A percentile compares a stretch with the other conserved stretches of the same genome.
Conservation (phyloP, 768 basidiomycete species). For the Auriculariales sp. region DNA sequence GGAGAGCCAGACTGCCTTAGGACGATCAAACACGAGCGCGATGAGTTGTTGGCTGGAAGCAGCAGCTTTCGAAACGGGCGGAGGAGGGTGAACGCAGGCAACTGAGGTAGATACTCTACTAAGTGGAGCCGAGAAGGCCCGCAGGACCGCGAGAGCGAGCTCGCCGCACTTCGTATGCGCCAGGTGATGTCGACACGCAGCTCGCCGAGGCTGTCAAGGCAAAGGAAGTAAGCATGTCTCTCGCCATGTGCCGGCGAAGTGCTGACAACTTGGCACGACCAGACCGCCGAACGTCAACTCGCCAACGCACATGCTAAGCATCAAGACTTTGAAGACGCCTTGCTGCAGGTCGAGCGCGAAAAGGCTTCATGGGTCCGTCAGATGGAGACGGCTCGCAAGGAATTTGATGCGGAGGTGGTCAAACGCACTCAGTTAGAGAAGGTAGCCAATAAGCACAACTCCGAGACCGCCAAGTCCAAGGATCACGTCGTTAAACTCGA, state of each 20-base stretch:
- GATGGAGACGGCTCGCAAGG: conserved; percentile 51
- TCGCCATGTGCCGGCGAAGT: too few species aligned
- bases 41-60: conserved; percentile 46
- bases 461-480: conserved; percentile 53
- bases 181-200: conserved; percentile 54
- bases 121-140: conserved; percentile 51
- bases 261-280: conserved; percentile 4
- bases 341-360: conserved; percentile 73
- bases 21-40: conserved; percentile 41
- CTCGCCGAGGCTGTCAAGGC: conserved; percentile 43
- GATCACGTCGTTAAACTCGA: conserved; percentile 61
- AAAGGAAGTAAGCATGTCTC: conserved; percentile 64
- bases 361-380: conserved; percentile 61
- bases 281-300: conserved; percentile 75
- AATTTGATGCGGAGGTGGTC: conserved; percentile 57
- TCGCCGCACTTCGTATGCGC: conserved; percentile 50
- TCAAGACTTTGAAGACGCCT: conserved; percentile 77
- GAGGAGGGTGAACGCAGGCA: conserved; percentile 31
- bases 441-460: conserved; percentile 40
- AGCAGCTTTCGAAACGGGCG: too few species aligned
- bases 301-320: conserved; percentile 55
- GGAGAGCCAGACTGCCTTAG: conserved; percentile 64
- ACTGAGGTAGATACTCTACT: conserved; percentile 32
- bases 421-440: conserved; percentile 70
- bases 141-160: conserved; percentile 56